Base-by-base conservation (phyloP, 1,139 yeast genomes). In the Yamadazyma mexicana region DNA sequence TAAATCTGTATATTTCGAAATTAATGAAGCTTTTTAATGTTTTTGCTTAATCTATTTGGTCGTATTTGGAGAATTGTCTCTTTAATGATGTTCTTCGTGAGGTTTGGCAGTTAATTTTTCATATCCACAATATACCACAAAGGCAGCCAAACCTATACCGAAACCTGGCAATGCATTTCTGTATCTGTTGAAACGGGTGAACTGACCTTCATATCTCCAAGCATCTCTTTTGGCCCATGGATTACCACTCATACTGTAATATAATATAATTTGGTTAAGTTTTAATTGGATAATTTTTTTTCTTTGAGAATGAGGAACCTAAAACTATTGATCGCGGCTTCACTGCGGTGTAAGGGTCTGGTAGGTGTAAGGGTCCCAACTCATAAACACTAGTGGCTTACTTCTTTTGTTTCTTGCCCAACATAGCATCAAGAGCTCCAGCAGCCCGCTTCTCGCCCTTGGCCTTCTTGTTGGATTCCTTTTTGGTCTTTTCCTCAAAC, bases 171-270 rank as follows among this genome's bases (percentile, higher is more conserved):
- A 78, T n/a, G 87, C 76, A 44, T 79, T 79, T 55, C 73, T 81
- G 64, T 81, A 83, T 55, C 94, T 72, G 64, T 83, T 81, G 41
- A 68, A 66, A 53, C 91, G 79, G 43, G 85, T 74, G 68, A 87
- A 87, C 43, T 82, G 87, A 45, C 94, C 95, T 55, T 81, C 83
- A 64, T 80, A 84, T 73, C 95, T 81, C 96, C 96, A 87, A 40
- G 95, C 95, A 61, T 87, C 95, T 75, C 95, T 84, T 54, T 68
- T 70, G 39, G 75, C 77, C 77, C 77, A 72, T 40, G 76, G 77
- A 54, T 71, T 70, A 46, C 59, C 53, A 48, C 61, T 56, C 67
- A 42, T 42, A 10, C 8, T 20, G 22, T 5, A 40, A 35, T 26
- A 26, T 27, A 38, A 31, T 35, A 25, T 35, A 12, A 11, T 25